Evolutionary conservation across 2,329 filamentous ascomycete species (phyloP).

Genomic region (Nemania bipapillata): DNA sequence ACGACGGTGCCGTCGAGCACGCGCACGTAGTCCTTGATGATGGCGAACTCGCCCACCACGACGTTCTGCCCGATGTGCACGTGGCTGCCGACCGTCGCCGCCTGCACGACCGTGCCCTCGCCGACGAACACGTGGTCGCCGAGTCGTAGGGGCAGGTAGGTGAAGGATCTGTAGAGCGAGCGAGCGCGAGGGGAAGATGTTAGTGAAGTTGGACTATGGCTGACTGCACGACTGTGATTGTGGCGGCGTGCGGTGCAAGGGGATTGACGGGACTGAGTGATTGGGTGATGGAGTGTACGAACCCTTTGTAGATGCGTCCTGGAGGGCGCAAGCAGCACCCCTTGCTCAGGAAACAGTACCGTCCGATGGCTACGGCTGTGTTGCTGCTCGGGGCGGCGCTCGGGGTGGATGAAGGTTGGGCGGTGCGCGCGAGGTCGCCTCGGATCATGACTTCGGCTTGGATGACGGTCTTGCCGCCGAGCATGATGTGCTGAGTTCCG

Average conservation of each 20-base stretch:
- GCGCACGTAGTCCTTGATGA: slow-evolving; percentile 92
- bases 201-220: no score
- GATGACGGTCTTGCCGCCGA: slow-evolving; percentile 94
- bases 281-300: slow-evolving; percentile 39
- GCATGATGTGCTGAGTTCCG: slow-evolving; percentile 96
- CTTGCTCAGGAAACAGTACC: slow-evolving; percentile 88
- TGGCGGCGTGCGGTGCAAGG: no score
- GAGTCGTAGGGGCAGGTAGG: slow-evolving; percentile 89
- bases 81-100: slow-evolving; percentile 83
- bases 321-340: slow-evolving; percentile 84
- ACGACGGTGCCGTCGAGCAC: slow-evolving; percentile 87
- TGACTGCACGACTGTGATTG: no score
- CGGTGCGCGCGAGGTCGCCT: slow-evolving; percentile 79
- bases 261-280: background rate
- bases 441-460: slow-evolving; percentile 94
- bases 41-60: slow-evolving; percentile 84
- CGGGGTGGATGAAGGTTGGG: slow-evolving; percentile 56
- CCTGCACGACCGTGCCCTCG: slow-evolving; percentile 78
- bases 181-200: background rate
- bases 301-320: slow-evolving; percentile 81
- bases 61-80: slow-evolving; percentile 84
- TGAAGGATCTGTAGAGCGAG: slow-evolving; percentile 67
- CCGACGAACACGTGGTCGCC: slow-evolving; percentile 95
- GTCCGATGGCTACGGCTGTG: slow-evolving; percentile 84
- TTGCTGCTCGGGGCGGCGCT: slow-evolving; percentile 60